Evolutionary conservation across 176 grass and related monocot genomes (phyloP).

Genomic region (Neostapfia colusana): DNA sequence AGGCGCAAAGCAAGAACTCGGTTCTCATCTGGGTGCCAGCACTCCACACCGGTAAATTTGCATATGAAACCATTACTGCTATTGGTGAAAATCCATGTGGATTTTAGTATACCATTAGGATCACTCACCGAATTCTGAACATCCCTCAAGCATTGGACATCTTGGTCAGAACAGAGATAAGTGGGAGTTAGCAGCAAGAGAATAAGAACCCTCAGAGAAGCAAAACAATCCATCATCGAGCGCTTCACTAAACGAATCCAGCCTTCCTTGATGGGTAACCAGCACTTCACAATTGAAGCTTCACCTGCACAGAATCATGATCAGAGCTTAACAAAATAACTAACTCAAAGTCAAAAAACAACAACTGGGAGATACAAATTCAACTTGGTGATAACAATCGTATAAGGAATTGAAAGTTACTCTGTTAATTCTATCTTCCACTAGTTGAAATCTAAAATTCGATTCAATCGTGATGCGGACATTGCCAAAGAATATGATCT

Average conservation of each 20-base stretch:
- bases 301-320: conserved; percentile 27
- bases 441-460: neutral
- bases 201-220: conserved; percentile 31
- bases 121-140: conserved; percentile 44
- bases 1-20: conserved; percentile 64
- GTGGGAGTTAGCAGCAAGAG: conserved; percentile 13
- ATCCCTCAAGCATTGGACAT: conserved; percentile 55
- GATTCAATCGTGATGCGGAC: neutral
- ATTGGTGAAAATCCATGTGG: conserved; percentile 60
- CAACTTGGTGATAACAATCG: neutral
- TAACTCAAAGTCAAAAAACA: neutral
- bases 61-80: conserved; percentile 46
- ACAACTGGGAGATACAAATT: neutral
- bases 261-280: conserved; percentile 6
- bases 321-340: neutral
- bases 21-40: conserved; percentile 83
- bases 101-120: conserved; percentile 43
- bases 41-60: conserved; percentile 64
- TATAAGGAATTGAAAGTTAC: neutral
- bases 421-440: conserved; percentile 6
- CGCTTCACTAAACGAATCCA: neutral
- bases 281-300: conserved; percentile 4
- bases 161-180: conserved; percentile 41
- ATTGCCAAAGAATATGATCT: neutral
- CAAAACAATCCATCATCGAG: conserved; percentile 39